Evolutionary conservation across 2,329 filamentous ascomycete species (phyloP), one percentile per base, ranked within the genome.

Genomic region (Tolypocladium pustulatum): DNA sequence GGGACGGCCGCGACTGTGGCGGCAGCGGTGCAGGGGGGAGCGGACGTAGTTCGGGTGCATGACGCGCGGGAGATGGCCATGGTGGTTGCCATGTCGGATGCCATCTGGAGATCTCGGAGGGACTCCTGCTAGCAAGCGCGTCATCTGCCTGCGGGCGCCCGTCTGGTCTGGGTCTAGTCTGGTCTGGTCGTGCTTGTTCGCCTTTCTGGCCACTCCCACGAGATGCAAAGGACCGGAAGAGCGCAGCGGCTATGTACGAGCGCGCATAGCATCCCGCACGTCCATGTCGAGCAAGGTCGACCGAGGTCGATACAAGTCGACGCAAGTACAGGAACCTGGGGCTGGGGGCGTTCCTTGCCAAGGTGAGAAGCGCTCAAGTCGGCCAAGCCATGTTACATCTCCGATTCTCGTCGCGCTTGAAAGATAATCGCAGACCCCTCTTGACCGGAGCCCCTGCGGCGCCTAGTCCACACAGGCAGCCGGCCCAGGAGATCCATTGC

Each of bases 1-100:
- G 94, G 94, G 13, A 97, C 94, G 3, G 92, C 91, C 13, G 91
- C 90, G 13, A 90, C 91, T 0, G 89, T 97, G 10, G 87, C 89
- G 3, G 91, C 91, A 8, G 90, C 91, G 53, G 81, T 99, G 36
- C 84, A 88, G 61, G 90, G 90, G 8, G 94, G 94, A 3, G 92
- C 92, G 30, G 92, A 97, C 76, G 85, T 99, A 60, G 87, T 97
- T 53, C 81, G 94, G 56, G 91, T 99, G 49, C 94, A 99, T 74
- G 93, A 97, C 76, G 89, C 92, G 17, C 74, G 78, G 58, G 89
- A 94, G 76, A 97, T 97, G 93, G 79, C 75, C 46, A 82, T 91
- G 73, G 91, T 96, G 37, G 85, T 85, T 1, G 88, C 82, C 69
- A 93, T 97, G 86, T 85, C 90, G 10, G 93, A 97, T 80, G 92